Evolutionary conservation across 1,284 basidiomycete species (phyloP), one percentile per base, ranked within the genome.

Genomic region (Omphalotus olearius): DNA sequence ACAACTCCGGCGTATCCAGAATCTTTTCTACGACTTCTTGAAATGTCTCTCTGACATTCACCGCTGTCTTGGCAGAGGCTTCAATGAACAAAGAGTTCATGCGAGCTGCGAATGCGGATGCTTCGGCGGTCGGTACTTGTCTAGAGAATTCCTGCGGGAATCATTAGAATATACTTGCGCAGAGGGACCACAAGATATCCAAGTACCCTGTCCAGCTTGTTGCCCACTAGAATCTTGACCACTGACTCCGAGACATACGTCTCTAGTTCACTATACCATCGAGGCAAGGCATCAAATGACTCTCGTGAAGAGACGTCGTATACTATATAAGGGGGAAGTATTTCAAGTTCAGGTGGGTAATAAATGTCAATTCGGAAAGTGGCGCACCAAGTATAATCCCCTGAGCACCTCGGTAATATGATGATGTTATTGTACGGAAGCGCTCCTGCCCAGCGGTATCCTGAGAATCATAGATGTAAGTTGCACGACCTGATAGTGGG

Each of bases 171-270:
- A 23, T 14, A 18, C 37, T 11, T 17, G 30, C 7, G 18, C 23
- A 18, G 5, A 47, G 28, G 23, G 39, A 41, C 13, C 9, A 35
- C 26, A 25, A 44, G 5, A 46, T 20, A 40, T 25, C 35, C 13
- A 63, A 70, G 51, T 48, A 87, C 91, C 79, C 94, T 95, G 74
- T 98, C 96, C 4, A 96, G 78, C 70, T 98, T 99, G 72, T 99
- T 99, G 6, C 88, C 88, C 1, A 98, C 93, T 25, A 99, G 80
- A 62, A 98, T 93, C 78, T 94, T 93, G 46, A 95, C 91, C n/a
- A 97, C 91, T 6, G 87, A 85, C 18, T 77, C 75, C 1, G 85
- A 83, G 45, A 95, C 91, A 64, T 98, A 98, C 20, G 91, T 96
- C 63, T 97, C 93, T 9, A 99, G 83, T 66, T 99, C 96, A 47